Conservation (phyloP, 768 basidiomycete genomes). For the Hypholoma fasciculare region DNA sequence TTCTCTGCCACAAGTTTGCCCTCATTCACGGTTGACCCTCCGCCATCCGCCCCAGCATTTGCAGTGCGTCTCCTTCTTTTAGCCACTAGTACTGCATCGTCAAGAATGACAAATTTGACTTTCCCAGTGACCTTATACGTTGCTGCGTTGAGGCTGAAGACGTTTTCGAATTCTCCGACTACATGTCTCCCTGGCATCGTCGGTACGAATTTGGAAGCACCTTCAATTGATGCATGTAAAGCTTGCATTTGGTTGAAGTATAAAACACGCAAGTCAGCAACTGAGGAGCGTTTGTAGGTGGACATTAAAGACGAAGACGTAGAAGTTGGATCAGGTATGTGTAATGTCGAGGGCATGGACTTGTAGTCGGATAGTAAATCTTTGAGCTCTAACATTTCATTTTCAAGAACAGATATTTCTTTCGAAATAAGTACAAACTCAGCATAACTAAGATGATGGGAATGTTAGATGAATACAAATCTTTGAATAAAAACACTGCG, state of each 20-base stretch:
- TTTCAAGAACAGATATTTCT: slow-evolving; percentile 94
- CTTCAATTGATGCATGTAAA: slow-evolving; percentile 88
- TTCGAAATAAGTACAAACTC: slow-evolving; percentile 97
- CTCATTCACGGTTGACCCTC: slow-evolving; percentile 48
- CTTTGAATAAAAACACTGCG: slow-evolving; percentile 8
- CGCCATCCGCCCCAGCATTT: slow-evolving; percentile 38
- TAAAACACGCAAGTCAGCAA: slow-evolving; percentile 92
- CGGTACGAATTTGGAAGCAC: slow-evolving; percentile 93
- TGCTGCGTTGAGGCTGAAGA: slow-evolving; percentile 86
- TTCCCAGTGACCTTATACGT: slow-evolving; percentile 91
- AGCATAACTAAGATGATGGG: slow-evolving; percentile 66
- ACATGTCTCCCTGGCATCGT: slow-evolving; percentile 91
- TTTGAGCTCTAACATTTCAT: slow-evolving; percentile 97
- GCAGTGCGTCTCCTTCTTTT: slow-evolving; percentile 70
- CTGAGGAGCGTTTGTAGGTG: slow-evolving; percentile 74
- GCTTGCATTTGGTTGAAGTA: slow-evolving; percentile 95
- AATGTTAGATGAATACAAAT: slow-evolving; percentile 1
- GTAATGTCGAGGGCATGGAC: slow-evolving; percentile 89
- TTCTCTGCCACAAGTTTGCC: slow-evolving; percentile 89
- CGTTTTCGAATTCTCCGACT: slow-evolving; percentile 79
- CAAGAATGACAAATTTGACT: slow-evolving; percentile 88
- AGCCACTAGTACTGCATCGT: slow-evolving; percentile 90
- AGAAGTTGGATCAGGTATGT: slow-evolving; percentile 81
- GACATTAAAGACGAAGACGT: slow-evolving; percentile 45
- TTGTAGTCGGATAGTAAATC: slow-evolving; percentile 95